Evolutionary conservation across 345 rosid species (phyloP).

Genomic region (Theobroma cacao): DNA sequence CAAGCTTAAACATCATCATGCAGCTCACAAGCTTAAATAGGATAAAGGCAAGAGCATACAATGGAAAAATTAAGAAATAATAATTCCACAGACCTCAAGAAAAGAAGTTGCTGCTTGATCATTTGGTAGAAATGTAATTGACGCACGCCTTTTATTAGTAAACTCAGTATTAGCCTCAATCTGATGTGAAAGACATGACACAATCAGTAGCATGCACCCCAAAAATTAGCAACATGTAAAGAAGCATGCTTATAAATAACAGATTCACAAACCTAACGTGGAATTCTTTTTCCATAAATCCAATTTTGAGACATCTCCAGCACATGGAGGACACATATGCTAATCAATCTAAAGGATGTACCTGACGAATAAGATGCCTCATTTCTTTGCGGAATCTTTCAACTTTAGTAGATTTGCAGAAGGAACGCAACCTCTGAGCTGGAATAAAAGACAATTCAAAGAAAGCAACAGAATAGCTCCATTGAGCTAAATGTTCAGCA

Average conservation of each 20-base stretch:
- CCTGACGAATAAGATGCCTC: conserved; percentile 82
- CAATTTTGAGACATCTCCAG: background rate
- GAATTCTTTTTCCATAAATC: background rate
- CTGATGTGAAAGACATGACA: conserved; percentile 30
- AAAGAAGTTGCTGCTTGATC: conserved; percentile 48
- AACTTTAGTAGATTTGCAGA: conserved; percentile 75
- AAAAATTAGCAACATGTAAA: background rate
- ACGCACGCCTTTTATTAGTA: conserved; percentile 59
- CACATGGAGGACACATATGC: background rate
- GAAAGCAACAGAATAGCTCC: conserved; percentile 87
- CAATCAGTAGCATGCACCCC: conserved; percentile 14
- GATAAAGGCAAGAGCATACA: background rate
- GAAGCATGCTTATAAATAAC: background rate
- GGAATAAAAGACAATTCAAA: conserved; percentile 86
- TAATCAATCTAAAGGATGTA: conserved; percentile 20
- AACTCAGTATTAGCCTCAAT: conserved; percentile 64
- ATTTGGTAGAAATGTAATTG: conserved; percentile 60
- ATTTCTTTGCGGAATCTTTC: conserved; percentile 90
- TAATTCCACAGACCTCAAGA: conserved; percentile 12
- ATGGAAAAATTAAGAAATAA: background rate
- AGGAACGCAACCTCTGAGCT: conserved; percentile 62
- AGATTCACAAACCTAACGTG: background rate
- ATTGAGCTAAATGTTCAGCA: conserved; percentile 85
- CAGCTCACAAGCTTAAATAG: background rate
- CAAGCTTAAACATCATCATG: background rate